phyloP scores from a whole-genome alignment of 176 grass and related monocot genomes.

The maize (Zea mays) region DNA sequence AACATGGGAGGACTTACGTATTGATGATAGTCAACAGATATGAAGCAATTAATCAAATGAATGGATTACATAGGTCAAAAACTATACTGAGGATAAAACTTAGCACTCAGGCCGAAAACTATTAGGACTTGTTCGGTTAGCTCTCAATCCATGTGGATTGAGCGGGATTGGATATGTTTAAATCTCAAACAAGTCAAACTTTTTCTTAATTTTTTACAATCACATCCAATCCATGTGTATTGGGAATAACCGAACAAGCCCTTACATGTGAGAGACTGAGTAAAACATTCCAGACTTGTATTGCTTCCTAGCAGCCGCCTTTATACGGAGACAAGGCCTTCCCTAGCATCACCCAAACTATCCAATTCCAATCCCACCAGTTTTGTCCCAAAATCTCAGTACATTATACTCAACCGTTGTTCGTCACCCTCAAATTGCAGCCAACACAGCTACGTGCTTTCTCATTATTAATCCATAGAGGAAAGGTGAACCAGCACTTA shows the following conservation, averaged over 20 bases:
- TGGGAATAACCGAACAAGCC: no score
- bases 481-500: constrained; percentile 56
- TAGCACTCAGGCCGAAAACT: constrained; percentile 27
- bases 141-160: no score
- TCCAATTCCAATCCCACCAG: constrained; percentile 50
- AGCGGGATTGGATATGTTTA: no score
- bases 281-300: constrained; percentile 30
- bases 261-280: constrained; percentile 23
- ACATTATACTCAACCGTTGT: constrained; percentile 55
- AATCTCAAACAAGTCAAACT: no score
- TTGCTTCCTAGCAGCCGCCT: constrained; percentile 50
- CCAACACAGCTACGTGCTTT: constrained; percentile 65
- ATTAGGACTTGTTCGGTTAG: no score
- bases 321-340: constrained; percentile 69
- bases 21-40: constrained; percentile 32
- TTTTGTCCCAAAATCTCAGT: constrained; percentile 74
- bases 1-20: constrained; percentile 32
- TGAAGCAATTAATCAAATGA: constrained; percentile 51
- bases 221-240: no score
- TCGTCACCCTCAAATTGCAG: constrained; percentile 59
- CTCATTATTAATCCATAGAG: constrained; percentile 69
- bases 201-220: no score
- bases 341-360: constrained; percentile 59
- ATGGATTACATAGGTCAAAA: constrained; percentile 38
- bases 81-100: constrained; percentile 39